These are phyloP conservation scores for Aaosphaeria pasadenensis DNA, from an alignment of 2,329 filamentous ascomycete genomes.

Conservation along the genomic window DNA sequence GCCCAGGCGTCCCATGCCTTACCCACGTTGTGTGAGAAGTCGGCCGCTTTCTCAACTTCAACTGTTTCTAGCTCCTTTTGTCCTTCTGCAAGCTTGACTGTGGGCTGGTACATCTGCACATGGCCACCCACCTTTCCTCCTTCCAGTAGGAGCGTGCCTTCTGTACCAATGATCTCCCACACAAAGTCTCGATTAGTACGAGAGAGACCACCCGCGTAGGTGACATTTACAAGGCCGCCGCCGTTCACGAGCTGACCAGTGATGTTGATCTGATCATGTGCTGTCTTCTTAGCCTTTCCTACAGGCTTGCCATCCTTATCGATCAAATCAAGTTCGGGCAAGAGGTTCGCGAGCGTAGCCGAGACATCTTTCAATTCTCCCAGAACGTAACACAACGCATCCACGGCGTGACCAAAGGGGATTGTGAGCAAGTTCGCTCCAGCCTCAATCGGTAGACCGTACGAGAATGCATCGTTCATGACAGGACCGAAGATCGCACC, in stretches of 20 bases:
- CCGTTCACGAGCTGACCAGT: slow-evolving; percentile 18
- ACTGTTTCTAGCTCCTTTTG: slow-evolving; percentile 40
- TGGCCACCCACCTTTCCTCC: slow-evolving; percentile 20
- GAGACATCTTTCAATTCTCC: slow-evolving; percentile 24
- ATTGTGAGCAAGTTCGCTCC: slow-evolving; percentile 44
- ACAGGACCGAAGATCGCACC: slow-evolving; percentile 19
- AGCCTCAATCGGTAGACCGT: slow-evolving; percentile 49
- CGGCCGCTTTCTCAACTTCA: slow-evolving; percentile 49
- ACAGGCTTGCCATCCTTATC: slow-evolving; percentile 13
- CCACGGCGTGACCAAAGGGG: slow-evolving; percentile 35
- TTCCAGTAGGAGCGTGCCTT: slow-evolving; percentile 31
- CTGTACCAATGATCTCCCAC: slow-evolving; percentile 39
- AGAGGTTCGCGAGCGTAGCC: slow-evolving; percentile 22
- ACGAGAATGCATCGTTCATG: slow-evolving; percentile 34
- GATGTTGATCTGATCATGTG: slow-evolving; percentile 26
- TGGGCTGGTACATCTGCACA: slow-evolving; percentile 45
- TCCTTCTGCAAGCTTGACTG: slow-evolving; percentile 16
- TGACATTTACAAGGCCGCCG: slow-evolving; percentile 21
- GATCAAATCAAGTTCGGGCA: slow-evolving; percentile 16
- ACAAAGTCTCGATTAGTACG: slow-evolving; percentile 23
- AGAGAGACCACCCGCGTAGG: slow-evolving; percentile 16
- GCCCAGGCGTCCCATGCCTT: slow-evolving; percentile 58
- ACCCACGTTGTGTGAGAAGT: slow-evolving; percentile 52
- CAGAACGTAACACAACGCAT: slow-evolving; percentile 27
- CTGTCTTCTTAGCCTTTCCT: slow-evolving; percentile 18